phyloP scores from a whole-genome alignment of 768 basidiomycete genomes.

The Rhodotorula toruloides region DNA sequence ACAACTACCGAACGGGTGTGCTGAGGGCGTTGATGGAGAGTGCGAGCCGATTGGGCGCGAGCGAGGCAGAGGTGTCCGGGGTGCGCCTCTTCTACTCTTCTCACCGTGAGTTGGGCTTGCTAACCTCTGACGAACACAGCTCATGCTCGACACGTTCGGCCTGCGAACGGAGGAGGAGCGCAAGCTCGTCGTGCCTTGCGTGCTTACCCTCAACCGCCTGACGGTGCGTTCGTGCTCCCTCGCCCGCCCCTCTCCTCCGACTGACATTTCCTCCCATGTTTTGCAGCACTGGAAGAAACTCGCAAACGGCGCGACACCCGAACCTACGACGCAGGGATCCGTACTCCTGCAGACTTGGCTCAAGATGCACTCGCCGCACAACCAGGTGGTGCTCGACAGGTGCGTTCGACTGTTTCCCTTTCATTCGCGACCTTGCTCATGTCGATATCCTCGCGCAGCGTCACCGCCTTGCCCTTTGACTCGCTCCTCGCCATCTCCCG shows the following conservation, averaged over 20 bases:
- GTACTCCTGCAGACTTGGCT: slow-evolving; percentile 78
- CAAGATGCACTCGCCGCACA: slow-evolving; percentile 61
- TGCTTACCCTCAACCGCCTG: slow-evolving; percentile 52
- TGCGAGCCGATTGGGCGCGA: slow-evolving; percentile 52
- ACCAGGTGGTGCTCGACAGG: slow-evolving; percentile 67
- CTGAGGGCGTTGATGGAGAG: slow-evolving; percentile 70
- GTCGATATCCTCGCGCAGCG: slow-evolving; percentile 48
- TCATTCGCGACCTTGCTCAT: slow-evolving; percentile 2
- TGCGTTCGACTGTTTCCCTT: slow-evolving; percentile 44
- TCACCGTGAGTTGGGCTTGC: background rate
- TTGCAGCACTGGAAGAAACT: slow-evolving; percentile 32
- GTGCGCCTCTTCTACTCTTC: slow-evolving; percentile 48
- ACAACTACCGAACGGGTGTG: slow-evolving; percentile 68
- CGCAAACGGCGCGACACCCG: slow-evolving; percentile 47
- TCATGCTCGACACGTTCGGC: slow-evolving; percentile 59
- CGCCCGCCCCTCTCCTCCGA: background rate
- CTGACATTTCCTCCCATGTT: slow-evolving; percentile 7
- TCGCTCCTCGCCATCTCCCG: slow-evolving; percentile 59
- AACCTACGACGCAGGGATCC: slow-evolving; percentile 75
- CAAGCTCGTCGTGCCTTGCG: slow-evolving; percentile 60
- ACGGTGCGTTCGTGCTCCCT: slow-evolving; percentile 41
- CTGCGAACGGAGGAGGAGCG: slow-evolving; percentile 54
- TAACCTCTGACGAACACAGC: slow-evolving; percentile 49
- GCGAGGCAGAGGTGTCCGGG: slow-evolving; percentile 56
- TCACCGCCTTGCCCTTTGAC: slow-evolving; percentile 57